Evolutionary conservation across 2,329 filamentous ascomycete genomes (phyloP).

Genomic region (Aspergillus sp.): DNA sequence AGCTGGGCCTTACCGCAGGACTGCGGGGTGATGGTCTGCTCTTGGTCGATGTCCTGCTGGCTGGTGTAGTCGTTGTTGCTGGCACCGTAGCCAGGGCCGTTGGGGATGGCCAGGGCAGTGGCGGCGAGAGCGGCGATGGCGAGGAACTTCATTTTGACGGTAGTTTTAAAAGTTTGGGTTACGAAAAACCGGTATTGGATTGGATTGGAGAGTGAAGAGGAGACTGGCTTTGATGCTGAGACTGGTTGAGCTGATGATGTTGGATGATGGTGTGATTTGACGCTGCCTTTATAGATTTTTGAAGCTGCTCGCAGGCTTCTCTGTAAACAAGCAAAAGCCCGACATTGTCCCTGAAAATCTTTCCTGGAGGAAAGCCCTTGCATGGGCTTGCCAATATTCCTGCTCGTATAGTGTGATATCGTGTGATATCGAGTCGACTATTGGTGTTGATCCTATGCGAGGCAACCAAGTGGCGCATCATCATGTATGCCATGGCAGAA

Average conservation of each 20-base stretch:
- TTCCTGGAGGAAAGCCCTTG: neutral
- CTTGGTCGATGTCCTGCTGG: neutral
- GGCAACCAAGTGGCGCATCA: neutral
- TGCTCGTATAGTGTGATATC: neutral
- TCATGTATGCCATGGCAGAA: neutral
- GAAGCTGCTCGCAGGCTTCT: neutral
- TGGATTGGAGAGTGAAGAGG: neutral
- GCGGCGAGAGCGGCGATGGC: conserved; percentile 22
- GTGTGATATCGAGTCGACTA: neutral
- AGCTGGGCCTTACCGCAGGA: conserved; percentile 6
- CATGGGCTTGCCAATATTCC: neutral
- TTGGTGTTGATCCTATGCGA: neutral
- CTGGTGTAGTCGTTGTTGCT: neutral
- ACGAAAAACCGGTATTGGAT: neutral
- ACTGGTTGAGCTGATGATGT: neutral
- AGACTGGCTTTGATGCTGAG: neutral
- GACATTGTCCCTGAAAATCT: neutral
- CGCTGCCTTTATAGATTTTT: neutral
- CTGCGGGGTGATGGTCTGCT: neutral
- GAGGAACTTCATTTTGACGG: conserved; percentile 30
- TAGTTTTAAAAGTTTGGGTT: conserved; percentile 3
- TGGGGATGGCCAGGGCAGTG: conserved; percentile 11
- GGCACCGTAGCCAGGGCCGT: neutral
- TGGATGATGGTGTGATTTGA: neutral
- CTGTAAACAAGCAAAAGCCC: neutral